phyloP scores from a whole-genome alignment of 805 yeast genomes.

The Torulaspora delbrueckii region DNA sequence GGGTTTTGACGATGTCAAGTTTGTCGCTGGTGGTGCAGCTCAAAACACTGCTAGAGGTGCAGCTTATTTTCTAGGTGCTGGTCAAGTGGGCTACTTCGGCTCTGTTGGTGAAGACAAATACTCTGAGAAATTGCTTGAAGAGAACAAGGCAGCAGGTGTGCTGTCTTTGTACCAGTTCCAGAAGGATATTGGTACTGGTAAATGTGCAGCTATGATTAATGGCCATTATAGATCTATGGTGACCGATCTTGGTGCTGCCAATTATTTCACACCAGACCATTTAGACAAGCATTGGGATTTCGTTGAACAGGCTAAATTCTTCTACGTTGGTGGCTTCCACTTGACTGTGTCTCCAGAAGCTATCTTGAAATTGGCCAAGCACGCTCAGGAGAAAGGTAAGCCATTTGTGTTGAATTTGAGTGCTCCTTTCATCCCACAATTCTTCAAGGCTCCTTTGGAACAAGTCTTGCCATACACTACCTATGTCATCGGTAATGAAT shows the following conservation, averaged over 20 bases:
- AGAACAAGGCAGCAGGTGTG: constrained; percentile 86
- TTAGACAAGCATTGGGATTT: constrained; percentile 80
- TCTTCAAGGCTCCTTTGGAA: constrained; percentile 89
- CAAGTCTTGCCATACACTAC: constrained; percentile 81
- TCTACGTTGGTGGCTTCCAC: constrained; percentile 98
- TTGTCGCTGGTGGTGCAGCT: constrained; percentile 98
- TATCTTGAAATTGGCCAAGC: constrained; percentile 80
- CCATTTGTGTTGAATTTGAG: constrained; percentile 79
- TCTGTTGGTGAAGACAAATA: constrained; percentile 92
- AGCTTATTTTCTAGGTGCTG: constrained; percentile 76
- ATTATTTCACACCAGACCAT: constrained; percentile 88
- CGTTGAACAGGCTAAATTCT: constrained; percentile 75
- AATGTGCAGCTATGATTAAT: constrained; percentile 92
- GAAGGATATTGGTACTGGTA: constrained; percentile 79
- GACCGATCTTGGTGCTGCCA: constrained; percentile 97
- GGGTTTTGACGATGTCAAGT: constrained; percentile 51
- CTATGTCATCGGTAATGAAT: constrained; percentile 88
- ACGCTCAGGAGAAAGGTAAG: constrained; percentile 80
- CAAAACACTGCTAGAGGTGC: constrained; percentile 99
- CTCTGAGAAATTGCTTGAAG: constrained; percentile 72
- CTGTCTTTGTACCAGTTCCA: constrained; percentile 80
- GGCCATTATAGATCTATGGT: constrained; percentile 88
- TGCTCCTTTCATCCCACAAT: constrained; percentile 95
- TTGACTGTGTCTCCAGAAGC: constrained; percentile 97
- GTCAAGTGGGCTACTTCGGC: constrained; percentile 89